Evolutionary conservation across 805 yeast genomes (phyloP), one percentile per base, ranked within the genome.

Genomic region (Alloascoidea africana): DNA sequence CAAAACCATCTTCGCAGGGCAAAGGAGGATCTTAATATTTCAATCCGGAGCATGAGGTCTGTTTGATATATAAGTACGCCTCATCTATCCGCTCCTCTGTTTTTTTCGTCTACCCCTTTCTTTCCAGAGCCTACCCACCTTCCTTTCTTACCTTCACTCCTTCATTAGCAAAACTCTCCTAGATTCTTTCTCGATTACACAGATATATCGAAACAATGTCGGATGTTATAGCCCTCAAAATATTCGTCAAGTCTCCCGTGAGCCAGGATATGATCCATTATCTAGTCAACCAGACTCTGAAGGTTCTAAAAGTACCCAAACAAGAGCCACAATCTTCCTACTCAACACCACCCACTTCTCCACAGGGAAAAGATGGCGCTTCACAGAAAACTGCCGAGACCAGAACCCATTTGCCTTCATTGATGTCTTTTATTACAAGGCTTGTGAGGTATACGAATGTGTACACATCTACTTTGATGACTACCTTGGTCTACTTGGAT

Each of bases 401-500:
- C 14, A 14, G 34, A 23, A 16, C 50, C 14, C 44, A 44, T 17
- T 50, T 58, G 13, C 73, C 73, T 3, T 53, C 76, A 0, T 62
- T 84, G 35, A 59, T 60, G 34, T 58, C 59, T 16, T 89, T 91
- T 62, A 87, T 91, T 46, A 68, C 74, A 42, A 70, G 68, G 17
- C 62, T 89, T 43, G 76, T 89, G 47, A 65, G 65, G 39, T 75
- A 81, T 50, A 84, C 96, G 4, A 86, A 87, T 54, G 97, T 89
- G 33, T 95, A 86, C 58, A 82, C 95, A 3, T 85, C 96, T 27
- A 89, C 97, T 1, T 66, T 89, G 44, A 89, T 91, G 97, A 77
- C 96, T 15, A 70, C 95, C 3, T 65, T 87, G 39, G 87, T 86
- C 13, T 89, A 84, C 55, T 63, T 89, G 42, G 75, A 78, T 39